phyloP scores from a whole-genome alignment of 257 asterid species.

The Coffea canephora region DNA sequence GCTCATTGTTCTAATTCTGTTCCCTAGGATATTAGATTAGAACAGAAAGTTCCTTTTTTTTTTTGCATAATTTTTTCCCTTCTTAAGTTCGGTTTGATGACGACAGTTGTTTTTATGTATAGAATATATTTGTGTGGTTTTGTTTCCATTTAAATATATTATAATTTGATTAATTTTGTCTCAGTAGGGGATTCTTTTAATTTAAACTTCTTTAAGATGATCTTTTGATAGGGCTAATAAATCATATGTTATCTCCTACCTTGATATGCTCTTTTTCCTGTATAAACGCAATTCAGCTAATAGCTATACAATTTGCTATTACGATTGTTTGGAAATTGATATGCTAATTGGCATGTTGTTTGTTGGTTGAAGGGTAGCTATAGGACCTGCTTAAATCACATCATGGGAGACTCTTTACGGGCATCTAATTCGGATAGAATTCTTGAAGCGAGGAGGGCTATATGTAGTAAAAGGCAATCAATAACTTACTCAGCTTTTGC shows the following conservation, averaged over 20 bases:
- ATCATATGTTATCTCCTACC: neutral
- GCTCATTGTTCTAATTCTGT: neutral
- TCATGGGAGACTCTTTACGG: slow-evolving; percentile 23
- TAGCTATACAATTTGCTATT: neutral
- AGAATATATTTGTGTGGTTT: neutral
- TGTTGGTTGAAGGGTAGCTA: slow-evolving; percentile 14
- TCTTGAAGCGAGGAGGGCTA: slow-evolving; percentile 26
- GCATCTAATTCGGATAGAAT: slow-evolving; percentile 17
- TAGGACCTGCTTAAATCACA: slow-evolving; percentile 5
- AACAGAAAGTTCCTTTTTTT: neutral
- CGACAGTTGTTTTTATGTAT: neutral
- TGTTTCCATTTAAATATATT: neutral
- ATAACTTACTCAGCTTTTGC: slow-evolving; percentile 28
- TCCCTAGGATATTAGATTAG: no score
- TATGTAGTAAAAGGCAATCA: slow-evolving; percentile 23
- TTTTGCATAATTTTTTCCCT: no score
- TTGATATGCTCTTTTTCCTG: neutral
- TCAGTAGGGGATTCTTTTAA: neutral
- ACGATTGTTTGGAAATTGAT: neutral
- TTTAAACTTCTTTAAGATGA: neutral
- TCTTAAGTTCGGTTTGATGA: no score
- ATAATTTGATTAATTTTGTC: neutral
- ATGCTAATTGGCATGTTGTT: neutral
- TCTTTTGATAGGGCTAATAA: neutral
- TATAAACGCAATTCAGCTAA: no score